Evolutionary conservation across 2,329 filamentous ascomycete genomes (phyloP).

Genomic region (Phoma sp.): DNA sequence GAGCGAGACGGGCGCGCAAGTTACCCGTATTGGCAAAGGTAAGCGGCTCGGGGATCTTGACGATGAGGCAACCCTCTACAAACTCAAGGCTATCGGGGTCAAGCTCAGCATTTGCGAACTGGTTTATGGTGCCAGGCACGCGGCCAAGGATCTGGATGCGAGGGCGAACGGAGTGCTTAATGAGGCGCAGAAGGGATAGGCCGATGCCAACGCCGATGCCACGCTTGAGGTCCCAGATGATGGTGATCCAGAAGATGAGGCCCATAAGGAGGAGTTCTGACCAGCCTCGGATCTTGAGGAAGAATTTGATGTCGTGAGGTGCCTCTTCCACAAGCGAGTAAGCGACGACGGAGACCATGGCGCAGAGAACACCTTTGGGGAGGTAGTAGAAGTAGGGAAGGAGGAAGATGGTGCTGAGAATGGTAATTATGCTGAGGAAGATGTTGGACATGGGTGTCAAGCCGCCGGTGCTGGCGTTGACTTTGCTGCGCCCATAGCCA

Average conservation of each 20-base stretch:
- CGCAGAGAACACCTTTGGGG: conserved; percentile 91
- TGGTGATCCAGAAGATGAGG: conserved; percentile 87
- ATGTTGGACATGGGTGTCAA: conserved; percentile 94
- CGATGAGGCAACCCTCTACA: conserved; percentile 88
- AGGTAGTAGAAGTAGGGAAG: conserved; percentile 94
- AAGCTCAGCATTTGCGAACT: conserved; percentile 83
- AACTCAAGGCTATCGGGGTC: conserved; percentile 80
- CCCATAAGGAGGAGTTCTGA: conserved; percentile 85
- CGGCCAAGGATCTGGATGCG: conserved; percentile 96
- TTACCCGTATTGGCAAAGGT: conserved; percentile 98
- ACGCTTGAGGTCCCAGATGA: conserved; percentile 92
- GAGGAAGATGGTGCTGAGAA: conserved; percentile 80
- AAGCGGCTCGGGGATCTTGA: conserved; percentile 95
- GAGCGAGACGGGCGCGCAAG: conserved; percentile 79
- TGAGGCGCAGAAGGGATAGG: conserved; percentile 85
- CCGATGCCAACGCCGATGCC: conserved; percentile 95
- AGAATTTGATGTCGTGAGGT: conserved; percentile 90
- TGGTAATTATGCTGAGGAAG: conserved; percentile 79
- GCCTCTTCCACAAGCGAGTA: conserved; percentile 95
- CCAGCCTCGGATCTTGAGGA: conserved; percentile 83
- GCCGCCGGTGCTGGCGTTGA: conserved; percentile 90
- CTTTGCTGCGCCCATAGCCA: conserved; percentile 93
- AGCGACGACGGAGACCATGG: conserved; percentile 95
- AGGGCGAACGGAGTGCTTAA: conserved; percentile 87
- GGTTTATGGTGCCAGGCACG: conserved; percentile 75